phyloP scores from a whole-genome alignment of 2,329 filamentous ascomycete species.

The Sarocladium brachiariae region DNA sequence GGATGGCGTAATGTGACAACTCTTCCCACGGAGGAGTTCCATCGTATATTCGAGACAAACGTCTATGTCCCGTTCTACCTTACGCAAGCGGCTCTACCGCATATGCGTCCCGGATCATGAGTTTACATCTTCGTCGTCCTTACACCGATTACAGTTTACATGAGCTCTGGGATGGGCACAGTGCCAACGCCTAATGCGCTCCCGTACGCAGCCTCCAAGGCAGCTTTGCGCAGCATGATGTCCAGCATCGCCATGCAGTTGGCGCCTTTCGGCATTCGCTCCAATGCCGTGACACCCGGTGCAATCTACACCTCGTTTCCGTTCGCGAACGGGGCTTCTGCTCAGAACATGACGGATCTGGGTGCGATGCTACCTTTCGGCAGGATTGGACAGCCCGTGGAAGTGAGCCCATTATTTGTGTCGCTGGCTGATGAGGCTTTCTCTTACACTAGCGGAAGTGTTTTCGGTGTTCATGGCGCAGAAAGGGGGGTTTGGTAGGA shows the following conservation, averaged over 20 bases:
- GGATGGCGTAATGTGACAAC: not conserved
- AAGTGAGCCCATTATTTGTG: conserved; percentile 9
- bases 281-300: not conserved
- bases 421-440: conserved; percentile 6
- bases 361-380: not conserved
- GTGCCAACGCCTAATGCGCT: not conserved
- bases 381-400: conserved; percentile 11
- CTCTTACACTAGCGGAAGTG: conserved; percentile 1
- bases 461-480: conserved; percentile 7
- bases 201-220: conserved; percentile 10
- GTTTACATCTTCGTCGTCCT: too few relatives aligned
- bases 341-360: not conserved
- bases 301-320: not conserved
- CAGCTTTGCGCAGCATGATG: conserved; percentile 2
- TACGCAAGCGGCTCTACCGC: conserved; percentile 8
- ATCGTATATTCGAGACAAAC: conserved; percentile 9
- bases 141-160: conserved; percentile 9
- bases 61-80: conserved; percentile 11
- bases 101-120: conserved; percentile 6
- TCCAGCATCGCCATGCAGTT: conserved; percentile 7
- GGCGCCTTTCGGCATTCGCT: not conserved
- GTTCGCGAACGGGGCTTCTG: not conserved
- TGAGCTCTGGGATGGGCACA: not conserved
- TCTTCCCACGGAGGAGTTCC: conserved; percentile 4
- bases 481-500: conserved; percentile 1